Evolutionary conservation across 1,139 yeast genomes (phyloP).

Genomic region (Magnusiomyces clavatus): DNA sequence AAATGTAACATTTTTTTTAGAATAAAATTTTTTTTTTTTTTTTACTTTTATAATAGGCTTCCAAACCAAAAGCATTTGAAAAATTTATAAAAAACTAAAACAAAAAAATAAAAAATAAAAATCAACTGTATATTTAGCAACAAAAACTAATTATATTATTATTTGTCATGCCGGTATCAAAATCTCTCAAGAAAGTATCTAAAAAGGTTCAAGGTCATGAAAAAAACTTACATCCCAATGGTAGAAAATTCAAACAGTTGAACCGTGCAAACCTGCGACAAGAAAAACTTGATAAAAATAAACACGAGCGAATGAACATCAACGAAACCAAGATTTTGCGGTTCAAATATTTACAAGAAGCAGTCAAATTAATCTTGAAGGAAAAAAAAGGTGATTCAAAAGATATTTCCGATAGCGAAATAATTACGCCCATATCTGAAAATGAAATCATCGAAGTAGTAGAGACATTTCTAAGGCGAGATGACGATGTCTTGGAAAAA

Average conservation of each 20-base stretch:
- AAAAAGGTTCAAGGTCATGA: slow-evolving; percentile 53
- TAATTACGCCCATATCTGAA: slow-evolving; percentile 38
- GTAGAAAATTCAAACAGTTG: slow-evolving; percentile 78
- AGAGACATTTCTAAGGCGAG: slow-evolving; percentile 45
- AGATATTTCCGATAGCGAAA: slow-evolving; percentile 9
- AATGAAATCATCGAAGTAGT: slow-evolving; percentile 57
- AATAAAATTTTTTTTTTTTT: too few species aligned
- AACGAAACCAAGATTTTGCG: slow-evolving; percentile 39
- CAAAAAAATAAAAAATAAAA: slow-evolving; percentile 1
- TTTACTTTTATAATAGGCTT: too few species aligned
- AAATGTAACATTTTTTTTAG: too few species aligned
- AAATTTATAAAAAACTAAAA: background rate
- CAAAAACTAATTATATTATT: slow-evolving; percentile 1
- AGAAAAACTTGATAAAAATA: slow-evolving; percentile 53
- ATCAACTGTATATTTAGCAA: background rate
- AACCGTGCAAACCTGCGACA: slow-evolving; percentile 83
- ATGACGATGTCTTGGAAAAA: slow-evolving; percentile 60
- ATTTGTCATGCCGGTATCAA: slow-evolving; percentile 63
- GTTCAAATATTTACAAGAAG: slow-evolving; percentile 57
- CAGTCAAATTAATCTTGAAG: slow-evolving; percentile 33
- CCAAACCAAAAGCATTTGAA: too few species aligned
- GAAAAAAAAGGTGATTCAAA: background rate
- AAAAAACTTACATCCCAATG: slow-evolving; percentile 65
- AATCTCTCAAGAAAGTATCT: slow-evolving; percentile 63
- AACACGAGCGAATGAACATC: slow-evolving; percentile 54